phyloP scores from a whole-genome alignment of 1,284 basidiomycete species.

The Sanghuangporus weigelae region DNA sequence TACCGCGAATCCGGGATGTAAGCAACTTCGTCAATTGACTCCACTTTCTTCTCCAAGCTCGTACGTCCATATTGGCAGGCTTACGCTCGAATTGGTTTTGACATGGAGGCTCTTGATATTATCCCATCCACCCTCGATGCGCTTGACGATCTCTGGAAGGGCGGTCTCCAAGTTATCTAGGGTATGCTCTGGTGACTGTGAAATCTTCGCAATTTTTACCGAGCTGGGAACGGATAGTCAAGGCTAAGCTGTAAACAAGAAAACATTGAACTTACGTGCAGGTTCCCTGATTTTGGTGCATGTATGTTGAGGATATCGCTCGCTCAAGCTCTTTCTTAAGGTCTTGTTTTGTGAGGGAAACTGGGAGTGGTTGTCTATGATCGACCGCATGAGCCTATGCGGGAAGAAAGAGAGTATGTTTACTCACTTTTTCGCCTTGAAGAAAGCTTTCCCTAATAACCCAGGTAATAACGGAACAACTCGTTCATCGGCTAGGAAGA shows the following conservation, averaged over 20 bases:
- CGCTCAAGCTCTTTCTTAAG: conserved; percentile 87
- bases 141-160: conserved; percentile 70
- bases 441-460: conserved; percentile 87
- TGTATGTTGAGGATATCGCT: conserved; percentile 89
- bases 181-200: conserved; percentile 70
- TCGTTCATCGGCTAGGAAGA: conserved; percentile 93
- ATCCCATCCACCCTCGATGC: conserved; percentile 82
- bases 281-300: conserved; percentile 90
- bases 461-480: conserved; percentile 85
- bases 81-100: conserved; percentile 85
- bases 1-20: conserved; percentile 18
- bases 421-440: conserved; percentile 88
- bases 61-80: conserved; percentile 88
- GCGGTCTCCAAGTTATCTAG: conserved; percentile 77
- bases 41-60: conserved; percentile 57
- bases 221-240: conserved; percentile 43
- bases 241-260: not conserved
- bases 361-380: conserved; percentile 88
- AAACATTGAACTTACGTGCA: conserved; percentile 60
- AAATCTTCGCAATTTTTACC: conserved; percentile 78
- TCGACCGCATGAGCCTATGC: not conserved
- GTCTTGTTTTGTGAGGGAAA: conserved; percentile 80
- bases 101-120: conserved; percentile 89
- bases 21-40: conserved; percentile 27
- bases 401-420: not conserved